Evolutionary conservation across 2,329 filamentous ascomycete genomes (phyloP).

Genomic region (Chrysoporthe deuterocubensis): DNA sequence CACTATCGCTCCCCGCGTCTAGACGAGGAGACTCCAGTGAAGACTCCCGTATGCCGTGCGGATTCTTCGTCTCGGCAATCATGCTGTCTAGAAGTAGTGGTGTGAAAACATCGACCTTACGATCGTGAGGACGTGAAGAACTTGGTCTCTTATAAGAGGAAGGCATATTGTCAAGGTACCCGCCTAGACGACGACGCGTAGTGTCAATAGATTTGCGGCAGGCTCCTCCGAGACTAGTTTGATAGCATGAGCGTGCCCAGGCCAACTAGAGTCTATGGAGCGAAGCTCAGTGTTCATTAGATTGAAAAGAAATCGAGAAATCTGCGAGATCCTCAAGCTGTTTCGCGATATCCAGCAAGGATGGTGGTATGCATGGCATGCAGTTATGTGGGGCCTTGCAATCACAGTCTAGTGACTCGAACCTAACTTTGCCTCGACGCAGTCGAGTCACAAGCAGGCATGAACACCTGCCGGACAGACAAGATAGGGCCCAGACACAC

Average conservation of each 20-base stretch:
- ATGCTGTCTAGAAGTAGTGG: constrained; percentile 26
- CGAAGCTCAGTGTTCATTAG: background rate
- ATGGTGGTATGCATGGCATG: background rate
- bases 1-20: background rate
- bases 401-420: background rate
- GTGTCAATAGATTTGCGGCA: background rate
- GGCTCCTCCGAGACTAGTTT: constrained; percentile 3
- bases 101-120: constrained; percentile 8
- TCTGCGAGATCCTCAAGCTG: background rate
- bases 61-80: constrained; percentile 21
- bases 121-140: constrained; percentile 3
- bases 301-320: background rate
- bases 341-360: background rate
- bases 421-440: background rate
- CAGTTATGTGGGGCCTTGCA: background rate
- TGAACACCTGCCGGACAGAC: too few relatives aligned
- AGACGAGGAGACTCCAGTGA: constrained; percentile 5
- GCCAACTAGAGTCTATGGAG: background rate
- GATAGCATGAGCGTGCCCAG: background rate
- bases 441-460: background rate
- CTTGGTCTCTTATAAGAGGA: constrained; percentile 17
- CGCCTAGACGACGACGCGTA: background rate
- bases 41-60: constrained; percentile 16
- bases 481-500: background rate
- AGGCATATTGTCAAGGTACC: constrained; percentile 13